Base-by-base conservation (phyloP, 768 basidiomycete species). In the Hysterangium stoloniferum region DNA sequence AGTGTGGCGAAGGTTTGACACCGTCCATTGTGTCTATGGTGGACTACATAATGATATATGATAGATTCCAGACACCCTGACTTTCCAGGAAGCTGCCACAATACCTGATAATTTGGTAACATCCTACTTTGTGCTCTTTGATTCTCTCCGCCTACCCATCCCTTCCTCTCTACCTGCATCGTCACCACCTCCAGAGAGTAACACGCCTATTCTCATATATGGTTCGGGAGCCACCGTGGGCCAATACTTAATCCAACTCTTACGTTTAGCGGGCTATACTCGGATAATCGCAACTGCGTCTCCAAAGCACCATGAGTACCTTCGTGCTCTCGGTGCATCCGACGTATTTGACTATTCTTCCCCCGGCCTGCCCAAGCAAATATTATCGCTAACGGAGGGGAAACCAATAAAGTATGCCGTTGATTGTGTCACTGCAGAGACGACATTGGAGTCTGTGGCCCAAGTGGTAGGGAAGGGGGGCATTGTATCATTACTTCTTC, bases 211-310 rank as follows among this genome's bases (percentile, higher is more conserved):
- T 45, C 63, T 75, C 1, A 58, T 75, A 19, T 75, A 74, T 51
- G 74, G 74, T 25, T 72, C 67, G 11, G 71, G 73, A 3, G 60
- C 73, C 9, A 68, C 66, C 13, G 54, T 67, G 5, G 74, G 71
- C 1, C 60, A 67, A 40, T 73, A 71, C 44, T 57, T 70, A 31
- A 49, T 66, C 25, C 69, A 68, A 52, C 60, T 75, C n/a, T 66
- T 75, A 22, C 57, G 60, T n/a, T 56, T 69, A 6, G 69, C 71
- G 4, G 69, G 71, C 1, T 75, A 73, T 61, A 71, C 59, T 27
- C 69, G 65, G 27, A 60, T 75, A 35, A 60, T 75, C 45, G 68
- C 67, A 20, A 73, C 69, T 5, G 72, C 74, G 5, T 73, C 71
- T 1, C 52, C 62, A 36, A 63, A 62, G 32, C 63, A 72, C 52